Base-by-base conservation (phyloP, 2,329 filamentous ascomycete species). In the Trichoderma koningiopsis region DNA sequence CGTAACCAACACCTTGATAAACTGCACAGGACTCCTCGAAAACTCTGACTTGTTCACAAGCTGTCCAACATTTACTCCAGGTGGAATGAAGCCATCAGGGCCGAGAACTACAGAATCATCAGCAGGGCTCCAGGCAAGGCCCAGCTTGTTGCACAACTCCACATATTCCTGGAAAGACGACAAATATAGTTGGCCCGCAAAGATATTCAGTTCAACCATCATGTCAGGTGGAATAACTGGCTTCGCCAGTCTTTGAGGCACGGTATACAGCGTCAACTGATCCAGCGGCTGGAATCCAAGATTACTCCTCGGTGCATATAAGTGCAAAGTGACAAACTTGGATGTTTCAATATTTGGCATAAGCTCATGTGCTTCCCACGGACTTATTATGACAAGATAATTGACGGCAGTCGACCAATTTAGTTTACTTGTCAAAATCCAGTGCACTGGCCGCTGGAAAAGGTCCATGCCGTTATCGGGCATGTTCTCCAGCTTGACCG, bases 161-260 rank as follows among this genome's bases (percentile, higher is more conserved):
- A 75, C 71, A 71, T 92, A 93, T 65, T 91, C 85, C 0, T 78
- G 69, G 55, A 82, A 86, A 0, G 81, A 83, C 0, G 75, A 76
- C 11, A 92, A 80, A 72, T 92, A 93, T 0, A 92, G 81, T 67
- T 91, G 88, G 0, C 91, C 91, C 0, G 91, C 82, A 67, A 93
- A 92, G 0, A 93, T 77, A 55, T 91, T 90, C 0, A 93, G 81
- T 68, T 87, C 81, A 0, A 81, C 77, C 0, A 79, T 75, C 0
- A 86, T 73, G 0, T 63, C n/a, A 0, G 14, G 31, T 22, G 72
- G 61, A 65, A 65, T n/a, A 14, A 29, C 27, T 7, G 49, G 14
- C 3, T 73, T 62, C 0, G 10, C 6, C 0, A 74, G 56, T 22
- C 63, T 53, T 2, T 62, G 52, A 14, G 72, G 47, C n/a, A 49